These are phyloP conservation scores for Populus trichocarpa DNA, from an alignment of 441 rosid species.

Conservation along the genomic window DNA sequence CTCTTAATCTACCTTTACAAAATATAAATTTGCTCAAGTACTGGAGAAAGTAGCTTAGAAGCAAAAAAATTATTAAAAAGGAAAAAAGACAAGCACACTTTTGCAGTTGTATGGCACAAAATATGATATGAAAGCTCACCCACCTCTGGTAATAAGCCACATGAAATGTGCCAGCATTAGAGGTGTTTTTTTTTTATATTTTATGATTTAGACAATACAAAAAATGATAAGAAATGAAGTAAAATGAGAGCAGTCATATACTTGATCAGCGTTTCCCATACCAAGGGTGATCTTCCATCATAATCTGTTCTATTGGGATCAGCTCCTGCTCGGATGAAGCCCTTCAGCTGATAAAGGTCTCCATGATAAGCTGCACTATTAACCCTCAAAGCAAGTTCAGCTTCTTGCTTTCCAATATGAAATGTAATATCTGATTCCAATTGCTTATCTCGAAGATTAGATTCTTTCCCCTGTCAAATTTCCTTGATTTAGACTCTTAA, in stretches of 20 bases:
- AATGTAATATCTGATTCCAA: slow-evolving; percentile 73
- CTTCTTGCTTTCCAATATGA: slow-evolving; percentile 93
- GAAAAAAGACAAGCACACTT: not conserved
- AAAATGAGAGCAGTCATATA: not conserved
- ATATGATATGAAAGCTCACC: not conserved
- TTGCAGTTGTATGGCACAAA: not conserved
- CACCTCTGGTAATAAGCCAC: not conserved
- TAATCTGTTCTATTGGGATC: slow-evolving; percentile 85
- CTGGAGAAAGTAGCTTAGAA: not conserved
- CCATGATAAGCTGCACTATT: slow-evolving; percentile 86
- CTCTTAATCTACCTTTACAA: not conserved
- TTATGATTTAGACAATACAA: not conserved
- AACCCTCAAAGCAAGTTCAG: slow-evolving; percentile 85
- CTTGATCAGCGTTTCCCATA: slow-evolving; percentile 24
- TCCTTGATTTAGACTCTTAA: slow-evolving; percentile 11
- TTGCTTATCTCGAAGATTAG: slow-evolving; percentile 60
- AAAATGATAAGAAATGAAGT: not conserved
- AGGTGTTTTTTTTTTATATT: not conserved
- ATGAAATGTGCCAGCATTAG: not conserved
- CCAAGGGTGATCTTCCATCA: slow-evolving; percentile 90
- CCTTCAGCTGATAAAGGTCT: slow-evolving; percentile 69
- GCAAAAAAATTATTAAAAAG: not conserved
- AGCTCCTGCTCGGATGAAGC: slow-evolving; percentile 81
- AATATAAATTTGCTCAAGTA: not conserved
- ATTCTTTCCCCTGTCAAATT: slow-evolving; percentile 62